Percentiles rank a stretch among this genome's conserved stretches.
Conservation (phyloP, 768 basidiomycete genomes). For the Rhizopogon vulgaris region DNA sequence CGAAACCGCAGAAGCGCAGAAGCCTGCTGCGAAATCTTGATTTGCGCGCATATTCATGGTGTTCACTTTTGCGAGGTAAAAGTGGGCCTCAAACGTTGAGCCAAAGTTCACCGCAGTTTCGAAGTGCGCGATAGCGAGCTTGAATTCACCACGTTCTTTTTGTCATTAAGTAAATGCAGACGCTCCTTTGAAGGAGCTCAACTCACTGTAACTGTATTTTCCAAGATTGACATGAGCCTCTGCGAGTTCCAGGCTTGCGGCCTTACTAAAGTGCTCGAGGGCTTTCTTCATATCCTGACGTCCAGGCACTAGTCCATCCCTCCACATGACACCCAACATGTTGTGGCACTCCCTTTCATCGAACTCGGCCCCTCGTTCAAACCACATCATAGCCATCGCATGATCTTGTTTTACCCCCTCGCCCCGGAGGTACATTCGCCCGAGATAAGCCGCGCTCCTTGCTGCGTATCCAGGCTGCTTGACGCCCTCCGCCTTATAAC, state of each 20-base stretch:
- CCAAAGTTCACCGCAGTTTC: conserved; percentile 83
- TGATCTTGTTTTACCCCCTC: conserved; percentile 83
- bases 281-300: conserved; percentile 66
- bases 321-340: conserved; percentile 84
- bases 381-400: conserved; percentile 84
- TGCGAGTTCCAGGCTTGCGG: conserved; percentile 82
- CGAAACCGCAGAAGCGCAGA: conserved; percentile 85
- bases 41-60: conserved; percentile 42
- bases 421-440: conserved; percentile 90
- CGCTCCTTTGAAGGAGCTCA: neutral
- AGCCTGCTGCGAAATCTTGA: conserved; percentile 51
- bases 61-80: conserved; percentile 85
- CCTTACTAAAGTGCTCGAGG: conserved; percentile 60
- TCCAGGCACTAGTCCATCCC: conserved; percentile 77
- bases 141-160: conserved; percentile 64
- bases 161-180: conserved; percentile 3
- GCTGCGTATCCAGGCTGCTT: conserved; percentile 59
- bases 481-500: conserved; percentile 44
- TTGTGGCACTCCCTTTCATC: conserved; percentile 88
- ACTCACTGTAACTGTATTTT: conserved; percentile 65
- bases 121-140: conserved; percentile 65
- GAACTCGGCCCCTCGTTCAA: conserved; percentile 75
- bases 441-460: conserved; percentile 81
- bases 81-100: conserved; percentile 92
- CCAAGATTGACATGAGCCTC: conserved; percentile 92